phyloP scores from a whole-genome alignment of 345 rosid species.

The Clarkia xantiana region DNA sequence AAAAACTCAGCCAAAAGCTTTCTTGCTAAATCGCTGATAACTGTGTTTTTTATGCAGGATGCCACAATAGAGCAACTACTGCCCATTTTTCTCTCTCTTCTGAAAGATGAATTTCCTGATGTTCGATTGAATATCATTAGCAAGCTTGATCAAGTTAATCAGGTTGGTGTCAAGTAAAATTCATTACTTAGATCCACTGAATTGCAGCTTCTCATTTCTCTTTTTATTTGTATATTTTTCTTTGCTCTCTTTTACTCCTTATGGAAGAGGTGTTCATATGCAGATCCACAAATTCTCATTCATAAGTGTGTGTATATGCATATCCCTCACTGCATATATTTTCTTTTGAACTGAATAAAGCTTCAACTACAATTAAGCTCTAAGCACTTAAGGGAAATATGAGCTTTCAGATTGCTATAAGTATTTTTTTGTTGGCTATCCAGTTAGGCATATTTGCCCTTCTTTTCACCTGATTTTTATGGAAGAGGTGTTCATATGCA shows the following conservation, averaged over 20 bases:
- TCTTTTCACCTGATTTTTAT: not conserved
- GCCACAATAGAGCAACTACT: conserved; percentile 90
- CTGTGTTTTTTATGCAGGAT: conserved; percentile 23
- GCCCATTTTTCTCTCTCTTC: conserved; percentile 81
- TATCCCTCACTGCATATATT: not conserved
- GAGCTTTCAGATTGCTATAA: no score
- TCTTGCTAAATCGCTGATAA: no score
- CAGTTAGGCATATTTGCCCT: not conserved
- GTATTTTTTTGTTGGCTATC: no score
- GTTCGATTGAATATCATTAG: conserved; percentile 88
- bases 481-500: not conserved
- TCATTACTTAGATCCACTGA: conserved; percentile 3
- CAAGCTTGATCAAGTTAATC: conserved; percentile 96
- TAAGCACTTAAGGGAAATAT: not conserved
- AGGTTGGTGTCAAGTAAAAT: conserved; percentile 31
- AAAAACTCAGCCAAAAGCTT: no score
- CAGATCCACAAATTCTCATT: not conserved
- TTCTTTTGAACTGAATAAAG: not conserved
- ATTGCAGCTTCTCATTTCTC: no score
- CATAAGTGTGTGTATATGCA: not conserved
- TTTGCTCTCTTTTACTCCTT: not conserved
- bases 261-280: not conserved
- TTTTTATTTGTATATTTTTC: no score
- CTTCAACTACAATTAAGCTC: not conserved
- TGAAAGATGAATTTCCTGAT: conserved; percentile 94